These are phyloP conservation scores for Capsicum baccatum DNA, from an alignment of 257 asterid genomes.

Conservation along the genomic window DNA sequence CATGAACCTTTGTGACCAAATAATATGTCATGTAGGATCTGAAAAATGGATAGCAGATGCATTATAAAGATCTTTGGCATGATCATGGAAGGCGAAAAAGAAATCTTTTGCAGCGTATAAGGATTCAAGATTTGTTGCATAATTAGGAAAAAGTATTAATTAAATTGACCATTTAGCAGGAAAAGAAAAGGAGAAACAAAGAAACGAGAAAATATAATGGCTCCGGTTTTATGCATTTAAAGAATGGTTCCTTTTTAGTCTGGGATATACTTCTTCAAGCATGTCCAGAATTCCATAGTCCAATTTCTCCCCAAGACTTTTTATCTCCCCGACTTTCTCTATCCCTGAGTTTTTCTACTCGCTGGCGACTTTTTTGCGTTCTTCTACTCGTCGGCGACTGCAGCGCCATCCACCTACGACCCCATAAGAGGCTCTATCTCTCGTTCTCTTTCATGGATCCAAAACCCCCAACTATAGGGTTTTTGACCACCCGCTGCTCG, in stretches of 20 bases:
- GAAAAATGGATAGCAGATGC: neutral
- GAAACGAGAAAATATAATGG: neutral
- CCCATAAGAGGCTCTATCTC: too few relatives aligned
- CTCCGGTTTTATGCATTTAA: neutral
- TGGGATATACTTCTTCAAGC: conserved; percentile 4
- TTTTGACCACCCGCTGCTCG: too few relatives aligned
- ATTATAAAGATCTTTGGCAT: neutral
- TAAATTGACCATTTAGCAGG: neutral
- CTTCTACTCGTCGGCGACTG: too few relatives aligned
- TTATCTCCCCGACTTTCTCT: too few relatives aligned
- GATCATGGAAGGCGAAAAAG: neutral
- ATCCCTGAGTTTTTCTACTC: too few relatives aligned
- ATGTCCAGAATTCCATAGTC: neutral
- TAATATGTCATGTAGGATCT: neutral
- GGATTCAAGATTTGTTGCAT: neutral
- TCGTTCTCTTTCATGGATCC: too few relatives aligned
- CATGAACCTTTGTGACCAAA: conserved; percentile 16
- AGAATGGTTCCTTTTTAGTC: neutral
- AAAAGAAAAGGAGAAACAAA: neutral
- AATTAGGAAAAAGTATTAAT: neutral
- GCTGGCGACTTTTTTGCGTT: too few relatives aligned
- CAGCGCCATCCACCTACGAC: too few relatives aligned
- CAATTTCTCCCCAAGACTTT: neutral
- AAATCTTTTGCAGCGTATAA: neutral
- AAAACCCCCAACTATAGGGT: too few relatives aligned